Base-by-base conservation (phyloP, 2,329 filamentous ascomycete species). In the Colletotrichum cuscutae region DNA sequence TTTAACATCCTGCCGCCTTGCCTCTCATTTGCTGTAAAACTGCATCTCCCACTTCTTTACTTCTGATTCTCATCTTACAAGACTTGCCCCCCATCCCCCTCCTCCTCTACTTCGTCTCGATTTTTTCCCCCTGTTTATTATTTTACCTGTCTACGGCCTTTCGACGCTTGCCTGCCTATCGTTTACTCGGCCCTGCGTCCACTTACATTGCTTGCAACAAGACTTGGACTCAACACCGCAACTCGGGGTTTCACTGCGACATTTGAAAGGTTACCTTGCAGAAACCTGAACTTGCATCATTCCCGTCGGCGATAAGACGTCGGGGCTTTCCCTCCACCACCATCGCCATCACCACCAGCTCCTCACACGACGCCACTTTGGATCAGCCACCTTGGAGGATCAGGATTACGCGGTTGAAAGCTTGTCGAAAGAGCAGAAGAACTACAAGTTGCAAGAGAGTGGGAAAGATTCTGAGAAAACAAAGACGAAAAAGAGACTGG, bases 251-350 rank as follows among this genome's bases (percentile, higher is more conserved):
- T 28, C 57, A 19, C 57, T 65, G 66, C 46, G 26, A 65, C 66
- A 53, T 30, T 22, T 1, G 28, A 37, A 30, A 60, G 59, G 65
- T 72, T 57, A 49, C 60, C 28, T 57, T 61, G 60, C 54, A 70
- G 66, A 37, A 71, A 72, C 60, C 42, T 61, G 71, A 56, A 71
- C 35, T 61, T 22, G 54, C 49, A 13, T 30, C 67, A 24, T 35
- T 32, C 46, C 46, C 32, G 15, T 64, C 59, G 65, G 59, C n/a
- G 59, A 64, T 69, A 72, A 65, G 66, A 71, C 71, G 59, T 72
- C 66, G 56, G 56, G 54, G 35, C 56, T 59, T 30, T 56, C 26
- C n/a, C 52, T 42, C 15, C 24, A 46, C 28, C 52, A 9, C 52
- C 52, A 26, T 8, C 42, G 19, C 13, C 42, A n/a, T 9, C 42